A percentile compares a stretch with the other conserved stretches of the same genome.
Evolutionary conservation across 805 yeast species (phyloP).

Genomic region (Candida nanaspora): DNA sequence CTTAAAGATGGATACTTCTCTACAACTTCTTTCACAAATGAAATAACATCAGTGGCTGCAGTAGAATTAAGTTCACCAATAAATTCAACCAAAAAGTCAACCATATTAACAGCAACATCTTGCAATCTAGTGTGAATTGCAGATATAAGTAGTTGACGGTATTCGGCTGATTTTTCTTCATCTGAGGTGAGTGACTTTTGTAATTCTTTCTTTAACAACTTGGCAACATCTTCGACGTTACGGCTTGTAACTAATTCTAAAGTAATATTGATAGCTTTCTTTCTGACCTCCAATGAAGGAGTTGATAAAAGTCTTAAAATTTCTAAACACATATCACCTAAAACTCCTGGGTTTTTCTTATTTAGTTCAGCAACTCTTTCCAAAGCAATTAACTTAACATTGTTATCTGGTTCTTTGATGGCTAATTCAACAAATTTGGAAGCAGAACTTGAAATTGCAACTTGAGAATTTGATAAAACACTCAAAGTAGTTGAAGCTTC

Average conservation of each 20-base stretch:
- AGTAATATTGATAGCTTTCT: conserved; percentile 80
- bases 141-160: conserved; percentile 80
- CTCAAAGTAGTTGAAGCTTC: conserved; percentile 86
- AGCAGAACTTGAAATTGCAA: conserved; percentile 72
- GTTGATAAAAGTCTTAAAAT: conserved; percentile 79
- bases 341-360: conserved; percentile 66
- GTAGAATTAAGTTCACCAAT: conserved; percentile 76
- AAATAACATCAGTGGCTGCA: conserved; percentile 83
- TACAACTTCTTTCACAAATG: conserved; percentile 91
- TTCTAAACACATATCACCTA: conserved; percentile 80
- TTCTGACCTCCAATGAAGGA: conserved; percentile 86
- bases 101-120: conserved; percentile 88
- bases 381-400: conserved; percentile 86
- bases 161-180: conserved; percentile 78
- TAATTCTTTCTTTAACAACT: conserved; percentile 85
- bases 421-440: conserved; percentile 82
- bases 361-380: conserved; percentile 78
- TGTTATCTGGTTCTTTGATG: conserved; percentile 88
- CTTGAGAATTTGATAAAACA: conserved; percentile 47
- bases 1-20: conserved; percentile 85
- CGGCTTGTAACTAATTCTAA: conserved; percentile 73
- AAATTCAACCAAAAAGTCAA: conserved; percentile 79
- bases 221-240: conserved; percentile 90
- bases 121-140: conserved; percentile 81
- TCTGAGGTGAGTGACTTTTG: conserved; percentile 61